A percentile compares a stretch with the other conserved stretches of the same genome.
Evolutionary conservation across 1,139 yeast species (phyloP).

Genomic region (Pichia sp.): DNA sequence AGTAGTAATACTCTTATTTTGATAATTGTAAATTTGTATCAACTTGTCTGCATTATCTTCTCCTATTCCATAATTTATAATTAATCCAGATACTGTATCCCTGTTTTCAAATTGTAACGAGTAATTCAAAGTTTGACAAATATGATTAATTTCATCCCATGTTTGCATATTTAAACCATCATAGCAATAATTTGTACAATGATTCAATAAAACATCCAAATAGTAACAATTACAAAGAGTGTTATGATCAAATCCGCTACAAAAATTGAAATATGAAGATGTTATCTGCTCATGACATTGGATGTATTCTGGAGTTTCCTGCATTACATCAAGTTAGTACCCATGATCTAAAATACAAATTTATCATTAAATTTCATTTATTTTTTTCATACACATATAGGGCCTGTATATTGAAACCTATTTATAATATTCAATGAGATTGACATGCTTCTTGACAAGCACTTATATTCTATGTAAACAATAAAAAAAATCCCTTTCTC

Average conservation of each 20-base stretch:
- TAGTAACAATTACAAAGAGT: conserved; percentile 22
- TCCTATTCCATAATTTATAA: not conserved
- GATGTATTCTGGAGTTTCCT: conserved; percentile 1
- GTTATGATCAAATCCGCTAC: conserved; percentile 9
- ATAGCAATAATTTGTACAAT: conserved; percentile 19
- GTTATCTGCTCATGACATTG: conserved; percentile 1
- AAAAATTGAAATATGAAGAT: conserved; percentile 5
- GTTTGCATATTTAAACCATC: conserved; percentile 3
- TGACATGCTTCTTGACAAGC: not conserved
- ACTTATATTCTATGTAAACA: too few relatives aligned
- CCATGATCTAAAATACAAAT: too few relatives aligned
- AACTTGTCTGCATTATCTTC: too few relatives aligned
- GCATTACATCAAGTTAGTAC: too few relatives aligned
- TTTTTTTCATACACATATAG: conserved; percentile 4
- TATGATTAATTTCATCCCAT: not conserved
- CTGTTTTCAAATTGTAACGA: not conserved
- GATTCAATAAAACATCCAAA: conserved; percentile 17
- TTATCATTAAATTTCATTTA: not conserved
- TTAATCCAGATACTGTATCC: not conserved
- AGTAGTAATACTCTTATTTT: not conserved
- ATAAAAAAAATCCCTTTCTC: too few relatives aligned
- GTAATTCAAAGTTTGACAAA: not conserved
- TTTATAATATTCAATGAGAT: too few relatives aligned
- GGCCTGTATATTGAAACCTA: conserved; percentile 1
- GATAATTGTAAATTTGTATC: too few relatives aligned